Base-by-base conservation (phyloP, 352 stramenopile species). In the Phytophthora megakarya region DNA sequence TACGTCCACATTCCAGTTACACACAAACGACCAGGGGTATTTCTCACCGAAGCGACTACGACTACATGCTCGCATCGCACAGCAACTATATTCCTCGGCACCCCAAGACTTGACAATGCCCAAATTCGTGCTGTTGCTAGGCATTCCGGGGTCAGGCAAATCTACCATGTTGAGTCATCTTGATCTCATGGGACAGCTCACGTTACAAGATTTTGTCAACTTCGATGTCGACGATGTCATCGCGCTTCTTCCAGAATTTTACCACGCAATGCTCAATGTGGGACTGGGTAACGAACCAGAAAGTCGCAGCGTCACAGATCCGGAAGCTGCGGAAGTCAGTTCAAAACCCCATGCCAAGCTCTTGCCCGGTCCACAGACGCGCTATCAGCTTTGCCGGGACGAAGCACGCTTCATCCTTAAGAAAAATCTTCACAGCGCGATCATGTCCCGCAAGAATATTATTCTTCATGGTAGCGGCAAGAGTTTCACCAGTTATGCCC, bases 181-280 rank as follows among this genome's bases (percentile, higher is more conserved):
- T 30, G 81, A 93, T 38, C 74, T 84, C 26, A 83, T 86, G 16
- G 78, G 72, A 12, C 76, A 89, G 53, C 74, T 92, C 57, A 86
- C 77, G 22, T 53, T 92, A 16, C 72, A 81, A n/a, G 82, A 91
- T 37, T 93, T 88, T 72, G 84, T 91, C 40, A 93, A 91, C 66
- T 93, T 93, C 54, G 84, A 91, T 35, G 79, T 93, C 7, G 84
- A 93, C 61, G 84, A 93, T 61, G 67, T 90, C 30, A 91, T 91
- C 54, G 83, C 84, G 18, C 70, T 93, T 48, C 62, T 93, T 23
- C 84, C 82, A 9, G 82, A 92, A 69, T 93, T 88, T 37, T 92
- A 93, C 55, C 81, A 92, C 59, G 75, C 85, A 6, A 89, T 92
- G 85, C 81, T 93, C 32, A 92, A 91, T 45, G 79, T 93, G 46